Evolutionary conservation across 257 asterid species (phyloP).

Genomic region (Forsythia suspensa): DNA sequence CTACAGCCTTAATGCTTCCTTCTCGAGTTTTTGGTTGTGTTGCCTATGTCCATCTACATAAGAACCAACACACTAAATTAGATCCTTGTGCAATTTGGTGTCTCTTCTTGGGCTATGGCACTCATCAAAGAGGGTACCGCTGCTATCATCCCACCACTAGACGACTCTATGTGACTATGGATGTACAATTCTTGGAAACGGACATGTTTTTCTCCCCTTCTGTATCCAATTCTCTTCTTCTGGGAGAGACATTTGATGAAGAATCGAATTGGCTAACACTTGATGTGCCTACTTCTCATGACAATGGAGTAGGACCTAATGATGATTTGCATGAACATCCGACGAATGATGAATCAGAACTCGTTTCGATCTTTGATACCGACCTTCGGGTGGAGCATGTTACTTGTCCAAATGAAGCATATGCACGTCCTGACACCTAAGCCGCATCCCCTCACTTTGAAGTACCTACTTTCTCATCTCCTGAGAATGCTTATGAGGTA

Average conservation of each 20-base stretch:
- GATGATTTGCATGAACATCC: too few species aligned
- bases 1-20: neutral
- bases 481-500: neutral
- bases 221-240: neutral
- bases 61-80: neutral
- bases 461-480: neutral
- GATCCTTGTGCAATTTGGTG: neutral
- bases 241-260: neutral
- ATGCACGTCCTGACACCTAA: neutral
- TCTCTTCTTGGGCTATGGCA: neutral
- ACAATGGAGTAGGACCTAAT: too few species aligned
- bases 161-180: too few species aligned
- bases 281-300: neutral
- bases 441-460: neutral
- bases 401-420: neutral
- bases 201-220: neutral
- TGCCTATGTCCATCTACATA: neutral
- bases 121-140: neutral
- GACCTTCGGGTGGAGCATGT: too few species aligned
- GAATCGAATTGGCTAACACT: neutral
- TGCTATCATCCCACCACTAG: neutral
- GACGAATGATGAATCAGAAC: too few species aligned
- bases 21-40: neutral
- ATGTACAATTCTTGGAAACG: neutral
- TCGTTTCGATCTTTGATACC: too few species aligned